Evolutionary conservation across 78 protist species (phyloP).

Genomic region (Tieghemostelium lacteum): DNA sequence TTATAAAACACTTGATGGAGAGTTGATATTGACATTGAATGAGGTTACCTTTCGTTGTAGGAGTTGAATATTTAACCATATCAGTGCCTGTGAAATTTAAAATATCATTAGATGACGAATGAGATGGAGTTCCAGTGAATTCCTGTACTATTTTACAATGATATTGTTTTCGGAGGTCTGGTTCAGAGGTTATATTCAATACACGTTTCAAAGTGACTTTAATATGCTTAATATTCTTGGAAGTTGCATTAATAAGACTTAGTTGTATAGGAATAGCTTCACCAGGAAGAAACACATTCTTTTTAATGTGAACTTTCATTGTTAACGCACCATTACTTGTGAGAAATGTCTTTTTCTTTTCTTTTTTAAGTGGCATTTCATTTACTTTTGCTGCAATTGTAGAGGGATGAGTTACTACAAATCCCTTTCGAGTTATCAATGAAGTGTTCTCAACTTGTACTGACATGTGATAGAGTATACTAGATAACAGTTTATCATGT

Average conservation of each 20-base stretch:
- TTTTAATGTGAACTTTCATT: neutral
- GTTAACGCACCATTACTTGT: neutral
- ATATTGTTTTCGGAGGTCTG: neutral
- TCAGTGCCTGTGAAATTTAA: neutral
- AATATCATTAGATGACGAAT: neutral
- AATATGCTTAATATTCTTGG: constrained; percentile 1
- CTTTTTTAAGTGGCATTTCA: constrained; percentile 13
- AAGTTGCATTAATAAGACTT: neutral
- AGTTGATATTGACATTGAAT: constrained; percentile 17
- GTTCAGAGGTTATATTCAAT: neutral
- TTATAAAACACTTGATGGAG: neutral
- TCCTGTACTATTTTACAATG: neutral
- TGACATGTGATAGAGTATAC: neutral
- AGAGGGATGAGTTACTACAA: constrained; percentile 5
- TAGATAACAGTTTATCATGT: neutral
- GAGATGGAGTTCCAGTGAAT: neutral
- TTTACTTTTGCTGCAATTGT: neutral
- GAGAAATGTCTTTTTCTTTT: constrained; percentile 19
- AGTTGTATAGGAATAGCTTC: constrained; percentile 12
- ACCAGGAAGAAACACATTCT: constrained; percentile 7
- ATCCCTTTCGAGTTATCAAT: neutral
- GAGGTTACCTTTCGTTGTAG: constrained; percentile 13
- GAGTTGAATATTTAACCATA: neutral
- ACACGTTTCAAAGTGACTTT: neutral
- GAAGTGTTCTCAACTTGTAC: neutral